Evolutionary conservation across 2,329 filamentous ascomycete genomes (phyloP), one percentile per base, ranked within the genome.

Genomic region (Hypoxylon sp.): DNA sequence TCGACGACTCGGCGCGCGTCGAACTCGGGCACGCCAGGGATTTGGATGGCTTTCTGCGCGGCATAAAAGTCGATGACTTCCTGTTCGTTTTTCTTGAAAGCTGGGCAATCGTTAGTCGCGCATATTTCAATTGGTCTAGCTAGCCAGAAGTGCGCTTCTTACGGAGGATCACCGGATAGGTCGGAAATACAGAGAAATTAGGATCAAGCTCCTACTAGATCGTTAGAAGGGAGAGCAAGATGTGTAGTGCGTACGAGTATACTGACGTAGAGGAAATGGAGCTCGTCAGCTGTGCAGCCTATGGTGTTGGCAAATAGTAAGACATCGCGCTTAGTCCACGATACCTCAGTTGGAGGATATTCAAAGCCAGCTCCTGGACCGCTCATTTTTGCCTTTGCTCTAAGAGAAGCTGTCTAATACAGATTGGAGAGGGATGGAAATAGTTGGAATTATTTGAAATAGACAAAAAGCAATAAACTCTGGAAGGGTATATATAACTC

Each of bases 291-390:
- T 11, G 89, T 95, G 77, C 87, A 90, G 62, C 94, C 94, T 79
- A 98, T 95, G 82, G 91, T 95, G 80, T 91, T 91, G 74, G 94
- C 94, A 80, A 98, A 98, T 68, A 98, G 89, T 68, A 98, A 85
- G 36, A 90, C 89, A 84, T 98, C 94, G 72, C 94, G 89, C 87
- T 94, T 94, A 75, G 93, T 81, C 94, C 94, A 98, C 74, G 90
- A 87, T 10, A 97, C 93, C 77, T 91, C 87, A 76, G 88, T 83
- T 51, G 87, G 80, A 63, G 93, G 93, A 79, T 92, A 97, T 80
- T 96, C 88, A 81, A 94, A 94, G 75, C 93, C 93, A 77, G 84
- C 87, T 72, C 88, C 88, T 64, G 85, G 86, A 52, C 81, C 82
- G 74, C 83, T 80, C 82, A 83, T 83, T 51, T 70, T 75, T 2